A percentile compares a stretch with the other conserved stretches of the same genome.
Evolutionary conservation across 23 red algal species (phyloP).

Genomic region (Agarophyton chilense): DNA sequence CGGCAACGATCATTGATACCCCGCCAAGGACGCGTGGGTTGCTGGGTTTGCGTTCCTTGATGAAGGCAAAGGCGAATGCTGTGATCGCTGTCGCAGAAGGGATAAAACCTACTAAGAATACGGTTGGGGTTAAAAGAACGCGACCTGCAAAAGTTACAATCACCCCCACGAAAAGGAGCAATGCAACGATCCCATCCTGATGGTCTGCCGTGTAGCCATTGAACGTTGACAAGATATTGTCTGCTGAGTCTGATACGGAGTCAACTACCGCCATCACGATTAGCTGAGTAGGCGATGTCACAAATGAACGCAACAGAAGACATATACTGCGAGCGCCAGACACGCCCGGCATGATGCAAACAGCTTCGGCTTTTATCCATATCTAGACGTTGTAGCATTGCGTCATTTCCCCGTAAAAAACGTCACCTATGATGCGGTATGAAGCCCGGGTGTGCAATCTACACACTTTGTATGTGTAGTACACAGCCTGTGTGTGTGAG

Average conservation of each 20-base stretch:
- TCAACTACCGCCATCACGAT: conserved; percentile 50
- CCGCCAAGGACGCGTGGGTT: conserved; percentile 28
- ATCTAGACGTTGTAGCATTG: background rate
- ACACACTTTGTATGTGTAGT: too few relatives aligned
- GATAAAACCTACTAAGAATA: conserved; percentile 64
- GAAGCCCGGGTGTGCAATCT: too few relatives aligned
- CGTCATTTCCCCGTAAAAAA: background rate
- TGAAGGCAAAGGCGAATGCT: conserved; percentile 39
- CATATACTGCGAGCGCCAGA: background rate
- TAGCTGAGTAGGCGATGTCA: background rate
- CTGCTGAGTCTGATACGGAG: conserved; percentile 23
- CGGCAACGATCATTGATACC: conserved; percentile 7
- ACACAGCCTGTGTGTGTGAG: too few relatives aligned
- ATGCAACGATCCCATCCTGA: conserved; percentile 58
- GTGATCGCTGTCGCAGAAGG: conserved; percentile 30
- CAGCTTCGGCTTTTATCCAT: background rate
- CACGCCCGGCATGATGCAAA: background rate
- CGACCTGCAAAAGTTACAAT: conserved; percentile 64
- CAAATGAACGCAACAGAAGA: background rate
- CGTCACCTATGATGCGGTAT: too few relatives aligned
- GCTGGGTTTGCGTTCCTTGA: conserved; percentile 13
- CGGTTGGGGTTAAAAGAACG: conserved; percentile 53
- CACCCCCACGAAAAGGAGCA: conserved; percentile 40
- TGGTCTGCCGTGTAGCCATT: conserved; percentile 34
- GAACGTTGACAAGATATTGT: conserved; percentile 18